These are phyloP conservation scores for Suillus paluster DNA, from an alignment of 768 basidiomycete genomes.

Conservation along the genomic window DNA sequence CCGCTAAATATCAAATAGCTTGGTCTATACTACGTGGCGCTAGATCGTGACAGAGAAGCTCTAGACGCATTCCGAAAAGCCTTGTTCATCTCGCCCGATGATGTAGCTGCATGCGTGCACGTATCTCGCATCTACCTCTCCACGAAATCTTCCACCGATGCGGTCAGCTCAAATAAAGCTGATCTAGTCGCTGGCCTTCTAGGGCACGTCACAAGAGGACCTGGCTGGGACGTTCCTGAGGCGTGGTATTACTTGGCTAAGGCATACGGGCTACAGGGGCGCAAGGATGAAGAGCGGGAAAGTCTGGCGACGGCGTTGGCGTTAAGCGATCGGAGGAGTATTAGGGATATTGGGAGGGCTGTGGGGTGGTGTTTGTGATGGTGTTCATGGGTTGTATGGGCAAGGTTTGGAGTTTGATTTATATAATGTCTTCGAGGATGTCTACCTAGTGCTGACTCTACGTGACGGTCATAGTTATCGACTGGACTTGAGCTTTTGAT, in stretches of 20 bases:
- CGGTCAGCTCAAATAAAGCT: slow-evolving; percentile 47
- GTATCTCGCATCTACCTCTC: slow-evolving; percentile 76
- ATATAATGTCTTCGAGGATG: background rate
- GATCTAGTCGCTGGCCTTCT: slow-evolving; percentile 87
- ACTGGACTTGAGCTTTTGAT: background rate
- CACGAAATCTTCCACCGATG: slow-evolving; percentile 17
- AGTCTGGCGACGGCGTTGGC: slow-evolving; percentile 72
- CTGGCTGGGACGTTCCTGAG: slow-evolving; percentile 91
- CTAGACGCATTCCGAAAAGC: slow-evolving; percentile 85
- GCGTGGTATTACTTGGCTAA: slow-evolving; percentile 94
- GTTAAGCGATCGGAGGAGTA: slow-evolving; percentile 61
- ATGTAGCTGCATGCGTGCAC: slow-evolving; percentile 78
- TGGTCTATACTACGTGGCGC: slow-evolving; percentile 70
- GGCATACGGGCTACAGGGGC: slow-evolving; percentile 75
- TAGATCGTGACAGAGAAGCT: slow-evolving; percentile 63
- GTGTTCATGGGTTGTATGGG: slow-evolving; percentile 50
- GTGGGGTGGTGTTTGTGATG: slow-evolving; percentile 72
- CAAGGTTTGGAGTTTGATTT: background rate
- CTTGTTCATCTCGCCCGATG: slow-evolving; percentile 81
- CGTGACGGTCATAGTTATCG: background rate
- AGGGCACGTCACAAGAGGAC: slow-evolving; percentile 72
- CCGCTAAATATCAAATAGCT: slow-evolving; percentile 49
- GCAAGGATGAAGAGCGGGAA: slow-evolving; percentile 73
- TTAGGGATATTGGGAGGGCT: slow-evolving; percentile 66
- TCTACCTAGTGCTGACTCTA: background rate